A percentile compares a stretch with the other conserved stretches of the same genome.
Conservation (phyloP, 306 rosid genomes). For the Elaeagnus macrophylla region DNA sequence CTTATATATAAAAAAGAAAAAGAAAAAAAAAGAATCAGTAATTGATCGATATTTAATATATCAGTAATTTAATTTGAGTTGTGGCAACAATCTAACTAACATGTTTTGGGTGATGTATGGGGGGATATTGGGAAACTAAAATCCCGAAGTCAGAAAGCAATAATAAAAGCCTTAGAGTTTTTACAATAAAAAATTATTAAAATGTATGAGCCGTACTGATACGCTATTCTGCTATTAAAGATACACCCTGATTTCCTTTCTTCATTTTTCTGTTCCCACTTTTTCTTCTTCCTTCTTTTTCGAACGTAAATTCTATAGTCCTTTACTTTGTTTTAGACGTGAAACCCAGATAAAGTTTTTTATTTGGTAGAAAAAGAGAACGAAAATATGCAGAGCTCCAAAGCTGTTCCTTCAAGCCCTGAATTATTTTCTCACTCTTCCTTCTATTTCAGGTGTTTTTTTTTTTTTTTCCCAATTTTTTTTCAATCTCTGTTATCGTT, state of each 20-base stretch:
- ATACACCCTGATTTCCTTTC: constrained; percentile 35
- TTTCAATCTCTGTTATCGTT: neutral
- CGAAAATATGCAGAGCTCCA: constrained; percentile 66
- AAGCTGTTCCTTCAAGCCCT: constrained; percentile 35
- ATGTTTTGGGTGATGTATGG: too few species aligned
- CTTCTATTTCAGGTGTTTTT: constrained; percentile 39
- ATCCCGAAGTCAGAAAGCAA: constrained; percentile 31
- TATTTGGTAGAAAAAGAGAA: neutral
- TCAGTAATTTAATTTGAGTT: too few species aligned
- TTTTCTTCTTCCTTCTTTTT: neutral
- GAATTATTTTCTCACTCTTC: constrained; percentile 43
- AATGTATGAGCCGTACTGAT: constrained; percentile 32
- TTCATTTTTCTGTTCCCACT: constrained; percentile 6
- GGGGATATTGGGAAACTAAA: constrained; percentile 41
- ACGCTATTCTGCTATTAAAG: constrained; percentile 49
- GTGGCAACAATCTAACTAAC: too few species aligned
- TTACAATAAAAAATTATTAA: constrained; percentile 12
- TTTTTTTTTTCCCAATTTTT: neutral
- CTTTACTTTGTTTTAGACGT: constrained; percentile 5
- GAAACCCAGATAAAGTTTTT: neutral
- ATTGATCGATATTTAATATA: too few species aligned
- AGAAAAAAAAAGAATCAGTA: too few species aligned
- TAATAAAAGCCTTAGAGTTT: constrained; percentile 29
- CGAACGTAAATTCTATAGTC: neutral
- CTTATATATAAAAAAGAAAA: too few species aligned